phyloP scores from a whole-genome alignment of 2,329 filamentous ascomycete genomes.

The Ceratocystis eucalypticola region DNA sequence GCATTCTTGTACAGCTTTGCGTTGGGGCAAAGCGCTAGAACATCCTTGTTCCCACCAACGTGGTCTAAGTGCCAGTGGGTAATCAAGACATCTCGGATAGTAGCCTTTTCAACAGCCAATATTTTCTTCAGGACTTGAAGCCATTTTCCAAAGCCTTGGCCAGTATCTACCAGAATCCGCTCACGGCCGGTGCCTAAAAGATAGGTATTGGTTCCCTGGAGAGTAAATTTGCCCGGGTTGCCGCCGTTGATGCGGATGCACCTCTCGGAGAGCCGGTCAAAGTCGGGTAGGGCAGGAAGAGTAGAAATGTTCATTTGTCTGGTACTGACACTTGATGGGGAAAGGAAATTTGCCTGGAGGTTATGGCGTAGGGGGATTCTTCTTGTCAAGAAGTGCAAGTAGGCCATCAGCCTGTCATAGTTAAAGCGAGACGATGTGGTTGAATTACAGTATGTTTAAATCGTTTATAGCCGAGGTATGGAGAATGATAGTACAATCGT shows the following conservation, averaged over 20 bases:
- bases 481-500: too few species aligned
- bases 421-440: background rate
- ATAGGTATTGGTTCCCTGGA: slow-evolving; percentile 87
- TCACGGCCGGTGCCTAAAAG: slow-evolving; percentile 61
- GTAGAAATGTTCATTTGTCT: background rate
- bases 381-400: background rate
- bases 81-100: slow-evolving; percentile 56
- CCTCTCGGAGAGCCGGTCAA: slow-evolving; percentile 62
- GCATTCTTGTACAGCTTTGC: slow-evolving; percentile 54
- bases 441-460: too few species aligned
- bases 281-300: slow-evolving; percentile 52
- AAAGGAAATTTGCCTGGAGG: background rate
- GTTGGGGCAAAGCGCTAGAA: slow-evolving; percentile 49
- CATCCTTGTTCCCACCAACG: slow-evolving; percentile 57
- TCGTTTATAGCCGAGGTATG: too few species aligned
- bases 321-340: too few species aligned
- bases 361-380: background rate
- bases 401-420: background rate
- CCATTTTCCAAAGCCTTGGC: slow-evolving; percentile 69
- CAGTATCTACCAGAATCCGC: slow-evolving; percentile 80
- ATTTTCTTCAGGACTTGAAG: slow-evolving; percentile 48
- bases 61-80: slow-evolving; percentile 94
- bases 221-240: slow-evolving; percentile 72
- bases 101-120: slow-evolving; percentile 53
- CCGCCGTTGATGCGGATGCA: slow-evolving; percentile 78